phyloP scores from a whole-genome alignment of 768 basidiomycete species.

The Mycena alexandri region DNA sequence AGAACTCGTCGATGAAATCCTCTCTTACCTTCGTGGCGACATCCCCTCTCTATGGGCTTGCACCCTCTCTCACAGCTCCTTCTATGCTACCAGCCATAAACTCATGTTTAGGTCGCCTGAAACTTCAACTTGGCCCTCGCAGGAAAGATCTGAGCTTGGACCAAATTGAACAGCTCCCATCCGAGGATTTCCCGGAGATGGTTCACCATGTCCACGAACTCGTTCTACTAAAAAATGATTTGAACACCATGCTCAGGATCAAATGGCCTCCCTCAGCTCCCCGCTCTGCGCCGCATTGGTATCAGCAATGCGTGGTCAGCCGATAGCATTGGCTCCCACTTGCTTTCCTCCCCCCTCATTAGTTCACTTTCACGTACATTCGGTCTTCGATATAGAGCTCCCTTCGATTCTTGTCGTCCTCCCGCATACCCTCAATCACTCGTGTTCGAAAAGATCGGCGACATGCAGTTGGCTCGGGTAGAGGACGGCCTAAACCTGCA shows the following conservation, averaged over 20 bases:
- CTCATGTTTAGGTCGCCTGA: not conserved
- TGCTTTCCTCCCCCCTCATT: no score
- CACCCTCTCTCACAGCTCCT: not conserved
- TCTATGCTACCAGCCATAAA: not conserved
- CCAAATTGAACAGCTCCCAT: not conserved
- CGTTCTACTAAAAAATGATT: not conserved
- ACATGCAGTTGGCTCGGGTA: no score
- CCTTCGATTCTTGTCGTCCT: no score
- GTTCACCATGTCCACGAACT: not conserved
- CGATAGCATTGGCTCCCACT: not conserved
- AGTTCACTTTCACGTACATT: no score
- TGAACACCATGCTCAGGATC: not conserved
- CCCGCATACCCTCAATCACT: no score
- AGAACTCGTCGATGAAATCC: constrained; percentile 9
- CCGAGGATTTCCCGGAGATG: not conserved
- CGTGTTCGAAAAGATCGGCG: no score
- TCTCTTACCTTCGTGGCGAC: constrained; percentile 3
- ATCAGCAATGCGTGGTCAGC: not conserved
- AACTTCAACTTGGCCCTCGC: not conserved
- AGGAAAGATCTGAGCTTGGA: not conserved
- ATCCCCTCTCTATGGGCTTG: not conserved
- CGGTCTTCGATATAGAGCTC: no score
- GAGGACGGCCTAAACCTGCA: no score
- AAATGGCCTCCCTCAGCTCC: no score
- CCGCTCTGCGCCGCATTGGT: not conserved